Evolutionary conservation across 495 filamentous ascomycete species (phyloP).

Genomic region (Cercophora scortea): DNA sequence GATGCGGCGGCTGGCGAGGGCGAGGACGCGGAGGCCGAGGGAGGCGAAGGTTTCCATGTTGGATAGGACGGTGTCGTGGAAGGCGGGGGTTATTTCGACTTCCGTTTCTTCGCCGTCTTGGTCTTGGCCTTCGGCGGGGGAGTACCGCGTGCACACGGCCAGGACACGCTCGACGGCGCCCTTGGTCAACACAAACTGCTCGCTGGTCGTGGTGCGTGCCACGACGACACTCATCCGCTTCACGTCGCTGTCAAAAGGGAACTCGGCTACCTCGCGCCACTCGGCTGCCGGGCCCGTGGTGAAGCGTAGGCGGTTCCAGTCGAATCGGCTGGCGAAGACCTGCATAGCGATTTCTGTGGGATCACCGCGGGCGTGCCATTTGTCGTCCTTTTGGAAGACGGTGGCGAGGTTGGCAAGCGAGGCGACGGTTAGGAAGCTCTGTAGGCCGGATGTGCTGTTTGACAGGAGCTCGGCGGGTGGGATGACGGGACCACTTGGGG

Average conservation of each 20-base stretch:
- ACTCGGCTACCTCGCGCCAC: slow-evolving; percentile 55
- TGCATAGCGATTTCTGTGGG: slow-evolving; percentile 80
- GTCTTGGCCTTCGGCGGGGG: background rate
- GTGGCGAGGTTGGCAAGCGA: slow-evolving; percentile 31
- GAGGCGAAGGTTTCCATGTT: slow-evolving; percentile 60
- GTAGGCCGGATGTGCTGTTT: slow-evolving; percentile 14
- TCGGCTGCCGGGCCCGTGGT: slow-evolving; percentile 38
- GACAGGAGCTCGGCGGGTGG: slow-evolving; percentile 8
- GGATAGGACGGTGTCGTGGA: slow-evolving; percentile 49
- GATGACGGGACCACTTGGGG: background rate
- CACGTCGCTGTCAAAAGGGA: slow-evolving; percentile 71
- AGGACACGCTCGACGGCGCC: slow-evolving; percentile 74
- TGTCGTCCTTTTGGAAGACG: slow-evolving; percentile 34
- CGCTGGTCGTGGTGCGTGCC: slow-evolving; percentile 11
- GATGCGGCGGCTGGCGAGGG: slow-evolving; percentile 49
- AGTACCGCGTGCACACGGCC: slow-evolving; percentile 24
- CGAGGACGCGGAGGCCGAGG: slow-evolving; percentile 70
- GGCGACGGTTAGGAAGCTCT: slow-evolving; percentile 25
- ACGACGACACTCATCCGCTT: slow-evolving; percentile 82
- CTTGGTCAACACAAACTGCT: slow-evolving; percentile 58
- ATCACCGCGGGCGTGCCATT: slow-evolving; percentile 69
- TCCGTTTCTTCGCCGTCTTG: slow-evolving; percentile 29
- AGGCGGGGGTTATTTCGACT: slow-evolving; percentile 47
- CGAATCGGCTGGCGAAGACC: slow-evolving; percentile 68
- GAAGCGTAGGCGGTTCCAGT: slow-evolving; percentile 43